Evolutionary conservation across 2,329 filamentous ascomycete genomes (phyloP), one percentile per base, ranked within the genome.

Genomic region (Ascochyta pisi): DNA sequence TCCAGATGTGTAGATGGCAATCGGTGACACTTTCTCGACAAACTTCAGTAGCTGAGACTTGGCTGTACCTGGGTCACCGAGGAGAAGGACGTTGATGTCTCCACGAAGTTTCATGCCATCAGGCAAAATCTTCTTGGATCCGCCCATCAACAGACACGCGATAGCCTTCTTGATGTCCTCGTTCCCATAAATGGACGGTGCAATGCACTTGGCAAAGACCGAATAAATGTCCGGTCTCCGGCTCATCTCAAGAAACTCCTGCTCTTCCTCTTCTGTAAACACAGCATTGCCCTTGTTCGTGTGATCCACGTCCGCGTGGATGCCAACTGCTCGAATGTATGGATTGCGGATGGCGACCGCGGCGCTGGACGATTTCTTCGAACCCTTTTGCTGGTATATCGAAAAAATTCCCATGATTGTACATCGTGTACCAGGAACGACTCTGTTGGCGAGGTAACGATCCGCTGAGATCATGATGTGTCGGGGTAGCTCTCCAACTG

Each of bases 1-100:
- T 66, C 95, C 95, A 5, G 95, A 99, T 0, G 95, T 99, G 80
- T 99, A 99, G 66, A 99, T 97, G 35, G 95, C 94, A 60, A 98
- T 97, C 2, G 95, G 95, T 1, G 95, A 91, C 6, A 91, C 94
- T 74, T 96, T 96, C 73, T 98, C 93, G 6, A 98, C 95, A 71
- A 98, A 99, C 74, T 99, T 99, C 37, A 99, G 81, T 6, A 99
- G 81, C 75, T 99, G 95, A 7, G 95, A 99, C 76, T 99, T 99
- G 54, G 95, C 95, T 1, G 95, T 99, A 86, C 95, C 95, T 0
- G 95, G 95, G 63, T 99, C 95, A 84, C 95, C 95, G 23, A 99
- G 89, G 24, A 99, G 85, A 12, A 99, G 84, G 4, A 99, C 94
- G 75, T 99, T 99, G 77, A 99, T 99, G 70, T 99, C 95, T 68